Conservation (phyloP, 305 asterid genomes). For the Fraxinus baroniana region DNA sequence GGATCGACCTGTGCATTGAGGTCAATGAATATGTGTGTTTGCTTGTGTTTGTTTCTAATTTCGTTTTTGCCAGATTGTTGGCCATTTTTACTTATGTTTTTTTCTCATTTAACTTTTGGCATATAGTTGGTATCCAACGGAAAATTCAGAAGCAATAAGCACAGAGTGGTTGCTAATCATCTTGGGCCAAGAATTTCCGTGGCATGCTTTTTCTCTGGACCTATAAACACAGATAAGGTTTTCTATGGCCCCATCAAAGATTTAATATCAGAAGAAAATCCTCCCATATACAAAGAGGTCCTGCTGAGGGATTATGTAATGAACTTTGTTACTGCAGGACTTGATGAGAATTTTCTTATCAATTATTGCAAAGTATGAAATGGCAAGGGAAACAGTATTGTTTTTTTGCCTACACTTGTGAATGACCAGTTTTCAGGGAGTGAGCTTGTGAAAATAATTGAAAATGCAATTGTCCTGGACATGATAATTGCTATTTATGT, state of each 20-base stretch:
- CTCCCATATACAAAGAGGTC: conserved; percentile 25
- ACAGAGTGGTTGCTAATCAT: conserved; percentile 29
- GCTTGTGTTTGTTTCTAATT: too few species aligned
- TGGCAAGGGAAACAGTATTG: not conserved
- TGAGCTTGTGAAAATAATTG: not conserved
- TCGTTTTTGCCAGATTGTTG: too few species aligned
- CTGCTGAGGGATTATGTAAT: conserved; percentile 13
- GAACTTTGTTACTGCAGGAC: not conserved
- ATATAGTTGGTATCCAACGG: not conserved
- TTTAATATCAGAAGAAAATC: conserved; percentile 33
- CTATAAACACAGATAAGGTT: not conserved
- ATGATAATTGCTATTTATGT: not conserved
- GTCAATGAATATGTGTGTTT: too few species aligned
- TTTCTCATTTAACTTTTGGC: not conserved
- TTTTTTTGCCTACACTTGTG: not conserved
- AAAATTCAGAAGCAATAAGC: conserved; percentile 23
- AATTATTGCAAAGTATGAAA: not conserved
- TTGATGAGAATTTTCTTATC: not conserved
- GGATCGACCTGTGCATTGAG: too few species aligned
- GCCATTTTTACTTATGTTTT: too few species aligned
- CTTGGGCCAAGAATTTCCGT: conserved; percentile 39
- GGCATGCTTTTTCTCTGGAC: conserved; percentile 33
- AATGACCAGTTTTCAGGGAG: not conserved
- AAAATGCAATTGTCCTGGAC: not conserved
- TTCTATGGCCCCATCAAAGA: conserved; percentile 35